These are phyloP conservation scores for Neobulgaria alba DNA, from an alignment of 2,329 filamentous ascomycete genomes.

Conservation along the genomic window DNA sequence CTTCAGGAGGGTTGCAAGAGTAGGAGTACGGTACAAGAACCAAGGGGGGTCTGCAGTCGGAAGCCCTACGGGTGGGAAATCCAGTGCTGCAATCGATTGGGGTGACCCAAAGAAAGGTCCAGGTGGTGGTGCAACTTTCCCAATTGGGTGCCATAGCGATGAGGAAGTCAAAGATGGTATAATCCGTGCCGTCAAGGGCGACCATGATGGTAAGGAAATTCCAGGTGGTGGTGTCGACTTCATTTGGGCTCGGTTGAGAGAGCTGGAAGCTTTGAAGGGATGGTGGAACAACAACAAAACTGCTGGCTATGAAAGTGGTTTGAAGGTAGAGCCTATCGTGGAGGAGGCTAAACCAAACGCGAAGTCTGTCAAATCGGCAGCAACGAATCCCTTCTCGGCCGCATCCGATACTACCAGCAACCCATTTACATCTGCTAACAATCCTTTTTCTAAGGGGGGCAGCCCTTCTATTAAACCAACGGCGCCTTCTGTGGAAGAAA, in stretches of 20 bases:
- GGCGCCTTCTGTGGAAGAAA: neutral
- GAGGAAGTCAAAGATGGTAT: constrained; percentile 47
- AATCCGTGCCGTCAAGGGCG: constrained; percentile 50
- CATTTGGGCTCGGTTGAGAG: constrained; percentile 56
- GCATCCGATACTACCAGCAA: too few relatives aligned
- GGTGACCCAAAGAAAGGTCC: constrained; percentile 62
- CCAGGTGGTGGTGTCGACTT: constrained; percentile 56
- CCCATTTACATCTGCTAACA: neutral
- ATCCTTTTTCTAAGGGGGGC: neutral
- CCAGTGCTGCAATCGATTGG: constrained; percentile 79
- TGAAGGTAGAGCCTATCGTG: neutral
- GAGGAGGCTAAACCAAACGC: neutral
- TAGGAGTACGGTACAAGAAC: constrained; percentile 52
- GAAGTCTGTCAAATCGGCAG: neutral
- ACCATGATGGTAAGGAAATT: constrained; percentile 48
- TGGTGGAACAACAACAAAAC: constrained; percentile 56
- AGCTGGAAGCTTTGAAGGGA: constrained; percentile 55
- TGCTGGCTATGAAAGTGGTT: neutral
- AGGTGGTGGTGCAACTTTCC: constrained; percentile 46
- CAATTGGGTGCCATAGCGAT: constrained; percentile 50
- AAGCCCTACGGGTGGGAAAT: constrained; percentile 44
- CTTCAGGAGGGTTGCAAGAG: constrained; percentile 69
- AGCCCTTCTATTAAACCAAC: neutral
- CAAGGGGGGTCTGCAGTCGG: constrained; percentile 51
- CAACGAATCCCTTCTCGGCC: neutral